phyloP scores from a whole-genome alignment of 2,329 filamentous ascomycete species.

The Ophiostoma sp. region DNA sequence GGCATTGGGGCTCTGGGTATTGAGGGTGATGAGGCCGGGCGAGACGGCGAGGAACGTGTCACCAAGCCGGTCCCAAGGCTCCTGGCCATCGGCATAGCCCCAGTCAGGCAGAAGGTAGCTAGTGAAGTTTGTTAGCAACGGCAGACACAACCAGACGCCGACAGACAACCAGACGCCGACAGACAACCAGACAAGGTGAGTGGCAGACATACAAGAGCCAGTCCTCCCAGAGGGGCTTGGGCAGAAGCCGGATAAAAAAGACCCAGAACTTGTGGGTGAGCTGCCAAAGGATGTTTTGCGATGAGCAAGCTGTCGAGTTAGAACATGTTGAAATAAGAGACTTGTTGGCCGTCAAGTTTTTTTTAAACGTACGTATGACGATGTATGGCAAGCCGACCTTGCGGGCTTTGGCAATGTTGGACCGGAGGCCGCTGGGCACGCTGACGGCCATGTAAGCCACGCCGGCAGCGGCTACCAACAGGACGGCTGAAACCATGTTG shows the following conservation, averaged over 20 bases:
- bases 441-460: conserved; percentile 5
- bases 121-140: conserved; percentile 1
- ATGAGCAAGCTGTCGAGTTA: conserved; percentile 39
- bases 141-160: background rate
- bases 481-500: background rate
- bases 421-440: conserved; percentile 34
- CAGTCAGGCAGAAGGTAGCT: conserved; percentile 57
- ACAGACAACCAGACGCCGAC: no score
- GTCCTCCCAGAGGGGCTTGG: conserved; percentile 48
- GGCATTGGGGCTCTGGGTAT: conserved; percentile 58
- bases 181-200: no score
- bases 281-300: conserved; percentile 52
- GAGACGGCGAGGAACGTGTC: conserved; percentile 62
- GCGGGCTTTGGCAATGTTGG: conserved; percentile 47
- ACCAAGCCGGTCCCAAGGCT: conserved; percentile 49
- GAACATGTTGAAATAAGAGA: background rate
- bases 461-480: background rate
- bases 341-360: background rate
- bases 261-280: conserved; percentile 50
- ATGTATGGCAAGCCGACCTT: conserved; percentile 49
- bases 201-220: conserved; percentile 52
- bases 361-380: conserved; percentile 41
- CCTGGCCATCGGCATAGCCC: conserved; percentile 50
- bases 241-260: conserved; percentile 51
- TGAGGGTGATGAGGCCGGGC: conserved; percentile 48